A percentile compares a stretch with the other conserved stretches of the same genome.
Evolutionary conservation across 805 yeast species (phyloP).

Genomic region (Metschnikowia arizonensis): DNA sequence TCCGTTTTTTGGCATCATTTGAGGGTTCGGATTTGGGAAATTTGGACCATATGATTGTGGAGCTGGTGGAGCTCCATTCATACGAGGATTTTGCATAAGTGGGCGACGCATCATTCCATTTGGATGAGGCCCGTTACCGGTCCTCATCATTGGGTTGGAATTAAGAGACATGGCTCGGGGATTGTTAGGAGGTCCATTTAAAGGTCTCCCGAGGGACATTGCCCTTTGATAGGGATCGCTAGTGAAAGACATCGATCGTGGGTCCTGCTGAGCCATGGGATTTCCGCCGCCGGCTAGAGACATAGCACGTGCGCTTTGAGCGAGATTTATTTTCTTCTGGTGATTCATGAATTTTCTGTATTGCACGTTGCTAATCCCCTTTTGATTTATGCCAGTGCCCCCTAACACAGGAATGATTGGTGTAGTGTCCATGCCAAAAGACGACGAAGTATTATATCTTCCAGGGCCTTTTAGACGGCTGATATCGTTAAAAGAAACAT

Average conservation of each 20-base stretch:
- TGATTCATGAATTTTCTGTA: constrained; percentile 69
- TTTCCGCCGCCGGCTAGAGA: constrained; percentile 35
- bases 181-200: constrained; percentile 25
- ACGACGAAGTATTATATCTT: constrained; percentile 43
- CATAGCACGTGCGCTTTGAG: constrained; percentile 45
- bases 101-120: constrained; percentile 3
- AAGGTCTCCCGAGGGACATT: constrained; percentile 19
- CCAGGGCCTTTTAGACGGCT: constrained; percentile 63
- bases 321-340: constrained; percentile 55
- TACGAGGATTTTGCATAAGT: constrained; percentile 1
- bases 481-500: constrained; percentile 60
- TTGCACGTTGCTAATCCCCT: constrained; percentile 46
- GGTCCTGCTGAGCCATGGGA: constrained; percentile 26
- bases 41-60: background rate
- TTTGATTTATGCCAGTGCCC: constrained; percentile 23
- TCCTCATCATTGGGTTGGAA: constrained; percentile 17
- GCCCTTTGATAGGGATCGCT: constrained; percentile 21
- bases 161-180: constrained; percentile 43
- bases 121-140: constrained; percentile 1
- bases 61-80: background rate
- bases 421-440: constrained; percentile 48
- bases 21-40: background rate
- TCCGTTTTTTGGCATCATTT: background rate
- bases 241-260: constrained; percentile 31
- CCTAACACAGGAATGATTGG: constrained; percentile 73